Evolutionary conservation across 805 yeast species (phyloP), one percentile per base, ranked within the genome.

Genomic region (Ogataea naganishii): DNA sequence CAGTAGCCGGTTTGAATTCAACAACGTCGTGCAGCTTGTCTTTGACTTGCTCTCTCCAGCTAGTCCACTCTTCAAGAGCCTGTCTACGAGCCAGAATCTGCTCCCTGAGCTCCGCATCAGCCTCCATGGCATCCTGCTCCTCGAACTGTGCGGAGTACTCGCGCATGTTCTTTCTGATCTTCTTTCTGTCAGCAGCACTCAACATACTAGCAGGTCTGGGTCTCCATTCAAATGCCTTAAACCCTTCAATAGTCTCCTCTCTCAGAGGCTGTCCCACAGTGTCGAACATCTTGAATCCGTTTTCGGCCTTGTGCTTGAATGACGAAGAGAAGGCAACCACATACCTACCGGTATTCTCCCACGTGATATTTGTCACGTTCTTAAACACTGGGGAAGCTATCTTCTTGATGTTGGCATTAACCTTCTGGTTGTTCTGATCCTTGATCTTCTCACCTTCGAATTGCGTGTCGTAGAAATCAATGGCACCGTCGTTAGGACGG

Each of bases 281-380:
- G 55, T 86, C 94, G 62, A 68, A 88, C 40, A 92, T 61, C 56
- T 75, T 83, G 72, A 77, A 92, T 40, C 98, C 98, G 48, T 88
- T 85, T 51, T 84, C 95, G 39, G 82, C 68, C 47, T 77, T 71
- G 49, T 82, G 92, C 44, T 80, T 72, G 84, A 94, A 80, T 25
- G 72, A 55, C 14, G 95, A 80, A 6, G 96, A 84, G 84, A 89
- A 82, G 13, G 80, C 83, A 28, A 89, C 80, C 31, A 89, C 65
- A 55, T 68, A 86, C 60, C 97, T 73, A 44, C 98, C 98, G 30
- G 95, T 80, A 35, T 95, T 89, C 58, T 92, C 98, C 98, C 98
- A 92, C 31, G 76, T 66, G 37, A 86, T 51, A 52, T 80, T 82
- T 29, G 95, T 80, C 60, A 86, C 70, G 38, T 95, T 94, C 32